Evolutionary conservation across 2,329 filamentous ascomycete species (phyloP).

Genomic region (Keithomyces neogunnii): DNA sequence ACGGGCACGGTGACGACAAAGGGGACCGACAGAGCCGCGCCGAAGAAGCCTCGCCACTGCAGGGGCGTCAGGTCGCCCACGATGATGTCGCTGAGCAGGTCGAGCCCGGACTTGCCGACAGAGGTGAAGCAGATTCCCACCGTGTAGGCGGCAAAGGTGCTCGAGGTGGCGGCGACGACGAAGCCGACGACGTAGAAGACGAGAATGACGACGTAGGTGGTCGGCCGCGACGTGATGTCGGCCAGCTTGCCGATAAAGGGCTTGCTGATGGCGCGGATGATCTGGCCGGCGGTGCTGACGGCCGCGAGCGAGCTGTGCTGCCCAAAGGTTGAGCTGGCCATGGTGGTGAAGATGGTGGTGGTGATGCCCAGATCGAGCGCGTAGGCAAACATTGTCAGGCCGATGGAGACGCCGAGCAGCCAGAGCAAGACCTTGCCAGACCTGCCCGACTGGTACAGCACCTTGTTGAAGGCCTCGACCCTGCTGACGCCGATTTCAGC

Average conservation of each 20-base stretch:
- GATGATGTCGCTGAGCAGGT: conserved; percentile 15
- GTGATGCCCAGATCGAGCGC: conserved; percentile 30
- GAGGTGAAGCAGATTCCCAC: conserved; percentile 28
- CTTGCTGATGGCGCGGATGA: conserved; percentile 30
- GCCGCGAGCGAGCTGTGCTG: conserved; percentile 12
- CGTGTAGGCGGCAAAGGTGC: conserved; percentile 23
- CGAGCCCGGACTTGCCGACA: conserved; percentile 27
- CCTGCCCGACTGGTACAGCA: conserved; percentile 27
- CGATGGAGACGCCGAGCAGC: conserved; percentile 26
- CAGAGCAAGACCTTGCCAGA: conserved; percentile 25
- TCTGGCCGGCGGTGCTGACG: conserved; percentile 24
- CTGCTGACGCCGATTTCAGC: conserved; percentile 21
- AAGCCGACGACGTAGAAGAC: conserved; percentile 28
- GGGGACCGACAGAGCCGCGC: conserved; percentile 10
- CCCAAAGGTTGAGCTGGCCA: conserved; percentile 25
- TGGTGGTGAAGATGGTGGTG: conserved; percentile 21
- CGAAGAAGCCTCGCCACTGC: conserved; percentile 28
- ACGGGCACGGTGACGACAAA: conserved; percentile 29
- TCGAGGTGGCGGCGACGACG: conserved; percentile 20
- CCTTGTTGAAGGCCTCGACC: conserved; percentile 31
- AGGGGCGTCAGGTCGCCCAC: conserved; percentile 27
- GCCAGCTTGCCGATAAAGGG: conserved; percentile 29
- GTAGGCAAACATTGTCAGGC: conserved; percentile 29
- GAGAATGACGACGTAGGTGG: conserved; percentile 30
- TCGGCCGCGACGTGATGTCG: conserved; percentile 28